phyloP scores from a whole-genome alignment of 2,329 filamentous ascomycete genomes.

The Graphium sp. region DNA sequence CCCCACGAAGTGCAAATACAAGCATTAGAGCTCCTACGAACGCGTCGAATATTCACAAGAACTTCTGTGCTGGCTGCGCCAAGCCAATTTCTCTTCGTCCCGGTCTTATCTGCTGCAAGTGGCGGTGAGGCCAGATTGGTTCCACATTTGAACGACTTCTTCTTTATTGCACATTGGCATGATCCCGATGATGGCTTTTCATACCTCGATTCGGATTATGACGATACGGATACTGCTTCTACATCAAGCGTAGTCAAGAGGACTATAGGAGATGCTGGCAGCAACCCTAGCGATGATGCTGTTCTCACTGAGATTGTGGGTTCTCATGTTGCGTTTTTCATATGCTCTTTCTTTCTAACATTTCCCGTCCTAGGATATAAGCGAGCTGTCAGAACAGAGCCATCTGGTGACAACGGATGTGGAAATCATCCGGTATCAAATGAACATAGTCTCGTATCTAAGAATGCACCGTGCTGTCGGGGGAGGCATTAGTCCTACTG shows the following conservation, averaged over 20 bases:
- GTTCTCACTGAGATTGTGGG: conserved; percentile 26
- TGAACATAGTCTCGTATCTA: conserved; percentile 77
- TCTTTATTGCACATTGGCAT: conserved; percentile 82
- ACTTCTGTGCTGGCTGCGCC: conserved; percentile 60
- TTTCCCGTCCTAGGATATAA: conserved; percentile 31
- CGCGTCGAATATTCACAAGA: conserved; percentile 59
- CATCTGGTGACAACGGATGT: conserved; percentile 47
- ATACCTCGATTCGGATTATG: conserved; percentile 49
- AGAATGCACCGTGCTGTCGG: conserved; percentile 74
- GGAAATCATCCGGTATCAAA: conserved; percentile 68
- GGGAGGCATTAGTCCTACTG: conserved; percentile 59
- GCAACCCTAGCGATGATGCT: conserved; percentile 10
- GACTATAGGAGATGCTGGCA: conserved; percentile 8
- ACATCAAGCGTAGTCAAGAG: conserved; percentile 28
- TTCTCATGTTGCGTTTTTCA: neutral
- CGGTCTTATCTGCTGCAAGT: conserved; percentile 39
- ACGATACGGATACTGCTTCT: conserved; percentile 17
- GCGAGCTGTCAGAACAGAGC: conserved; percentile 39
- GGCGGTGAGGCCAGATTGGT: conserved; percentile 31
- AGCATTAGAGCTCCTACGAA: conserved; percentile 60
- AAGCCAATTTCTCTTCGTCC: conserved; percentile 64
- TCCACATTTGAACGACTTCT: conserved; percentile 57
- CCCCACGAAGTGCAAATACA: conserved; percentile 71
- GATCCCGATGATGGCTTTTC: conserved; percentile 53
- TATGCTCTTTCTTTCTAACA: neutral